Base-by-base conservation (phyloP, 306 rosid genomes). In the Pterocarpus santalinus region DNA sequence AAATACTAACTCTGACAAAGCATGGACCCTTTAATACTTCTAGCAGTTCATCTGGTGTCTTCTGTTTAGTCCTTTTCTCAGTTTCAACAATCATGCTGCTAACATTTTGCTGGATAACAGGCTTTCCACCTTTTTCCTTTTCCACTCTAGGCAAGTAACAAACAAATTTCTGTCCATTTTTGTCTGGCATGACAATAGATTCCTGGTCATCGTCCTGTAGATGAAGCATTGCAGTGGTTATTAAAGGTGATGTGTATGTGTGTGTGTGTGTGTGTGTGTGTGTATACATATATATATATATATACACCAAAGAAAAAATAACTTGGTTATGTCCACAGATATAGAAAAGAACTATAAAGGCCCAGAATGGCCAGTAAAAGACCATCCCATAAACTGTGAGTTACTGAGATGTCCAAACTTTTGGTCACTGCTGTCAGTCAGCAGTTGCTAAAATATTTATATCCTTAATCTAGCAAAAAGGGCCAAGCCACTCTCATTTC, bases 11-110 rank as follows among this genome's bases (percentile, higher is more conserved):
- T 84, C 97, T 82, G 71, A 88, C 15, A 85, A 91, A 84, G 85
- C 99, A 93, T 77, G 14, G 87, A 16, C 81, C 99, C 92, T 87
- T 88, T 69, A 93, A 88, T 66, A 79, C 92, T 92, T 91, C 97
- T 66, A 95, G 94, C 80, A 95, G 83, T 74, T 95, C 98, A 88
- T 95, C 99, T 2, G 99, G 97, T 4, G 99, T 95, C 93, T 91
- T 95, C 86, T 93, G 71, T 77, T 91, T 90, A 79, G 88, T 57
- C 82, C 86, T 89, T 79, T 90, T 91, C 89, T 93, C 93, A 41
- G 96, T 83, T 88, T 90, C 98, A 63, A 93, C 86, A 78, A 95
- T 92, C 96, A 95, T 79, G 85, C 93, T 87, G 88, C 94, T 95
- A 79, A 83, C 81, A 76, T 95, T 95, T 76, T 82, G 87, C 87